Evolutionary conservation across 1,139 yeast species (phyloP), one percentile per base, ranked within the genome.

Genomic region (Lodderomyces orthopsilosis): DNA sequence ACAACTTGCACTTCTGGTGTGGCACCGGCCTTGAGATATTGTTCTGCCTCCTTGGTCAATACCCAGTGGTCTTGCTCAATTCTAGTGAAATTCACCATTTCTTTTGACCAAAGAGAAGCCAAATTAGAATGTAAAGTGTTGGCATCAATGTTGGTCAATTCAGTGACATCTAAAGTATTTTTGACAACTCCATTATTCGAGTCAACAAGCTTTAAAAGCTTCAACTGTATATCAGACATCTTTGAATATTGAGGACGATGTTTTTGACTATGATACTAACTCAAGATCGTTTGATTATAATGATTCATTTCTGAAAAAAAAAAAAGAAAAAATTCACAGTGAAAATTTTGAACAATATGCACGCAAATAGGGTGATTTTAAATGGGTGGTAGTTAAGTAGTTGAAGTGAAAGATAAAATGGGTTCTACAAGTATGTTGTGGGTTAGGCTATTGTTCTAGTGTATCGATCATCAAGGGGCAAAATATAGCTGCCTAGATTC

Each of bases 1-100:
- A 88, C 78, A 42, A 94, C 77, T 54, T 95, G 81, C 57, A 79
- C 80, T 68, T 93, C 99, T 57, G 94, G 97, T 18, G 97, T 87
- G 6, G 52, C 52, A 5, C 98, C 98, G 43, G 85, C 68, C 15
- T 68, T 62, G 22, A 87, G 76, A 51, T 91, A 87, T 41, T 87
- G 90, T 53, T 81, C 69, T 37, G 95, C 98, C 68, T 93, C 99
- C 15, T 68, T 67, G 15, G 95, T 85, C 52, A 91, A 77, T 22
- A 74, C 68, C 85, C 93, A 91, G 51, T 73, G 66, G 53, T 91
- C 95, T 46, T 76, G 72, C 62, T 91, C 98, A 46, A 82, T 75
- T 52, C 88, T 80, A 55, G 79, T 73, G 71, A 82, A 91, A 40
- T 71, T 70, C 54, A 93, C 77, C 89, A 91, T 91, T 48, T 80